Evolutionary conservation across 2,329 filamentous ascomycete genomes (phyloP).

Genomic region (Ustilaginoidea virens): DNA sequence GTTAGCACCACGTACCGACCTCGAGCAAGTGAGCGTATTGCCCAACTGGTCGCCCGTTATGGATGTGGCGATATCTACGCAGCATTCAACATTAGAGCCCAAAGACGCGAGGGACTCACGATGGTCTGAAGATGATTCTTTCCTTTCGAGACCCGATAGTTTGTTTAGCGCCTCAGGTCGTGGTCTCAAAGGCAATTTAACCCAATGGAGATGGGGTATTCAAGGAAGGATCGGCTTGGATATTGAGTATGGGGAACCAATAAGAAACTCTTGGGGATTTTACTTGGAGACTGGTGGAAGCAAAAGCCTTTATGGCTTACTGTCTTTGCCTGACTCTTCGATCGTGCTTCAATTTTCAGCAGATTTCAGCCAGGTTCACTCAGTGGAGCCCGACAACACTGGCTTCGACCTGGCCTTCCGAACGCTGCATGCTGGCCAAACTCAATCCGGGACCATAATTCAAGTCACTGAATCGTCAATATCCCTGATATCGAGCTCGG

Average conservation of each 20-base stretch:
- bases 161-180: slow-evolving; percentile 54
- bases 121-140: slow-evolving; percentile 12
- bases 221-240: slow-evolving; percentile 51
- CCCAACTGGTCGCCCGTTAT: slow-evolving; percentile 46
- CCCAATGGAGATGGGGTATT: slow-evolving; percentile 54
- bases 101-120: no score
- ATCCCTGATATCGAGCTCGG: slow-evolving; percentile 20
- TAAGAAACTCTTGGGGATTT: slow-evolving; percentile 40
- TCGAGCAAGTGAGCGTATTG: slow-evolving; percentile 30
- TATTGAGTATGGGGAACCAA: slow-evolving; percentile 31
- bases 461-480: slow-evolving; percentile 38
- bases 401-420: slow-evolving; percentile 36
- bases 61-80: slow-evolving; percentile 29
- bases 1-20: slow-evolving; percentile 38
- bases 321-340: slow-evolving; percentile 34
- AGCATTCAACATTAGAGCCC: background rate
- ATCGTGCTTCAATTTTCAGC: slow-evolving; percentile 30
- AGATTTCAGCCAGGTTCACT: slow-evolving; percentile 29
- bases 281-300: slow-evolving; percentile 9
- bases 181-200: slow-evolving; percentile 44
- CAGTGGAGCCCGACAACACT: slow-evolving; percentile 23
- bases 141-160: slow-evolving; percentile 25
- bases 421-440: slow-evolving; percentile 31
- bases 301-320: slow-evolving; percentile 20
- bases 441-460: slow-evolving; percentile 22